These are phyloP conservation scores for Colletotrichum shisoi DNA, from an alignment of 2,329 filamentous ascomycete species.

Conservation along the genomic window DNA sequence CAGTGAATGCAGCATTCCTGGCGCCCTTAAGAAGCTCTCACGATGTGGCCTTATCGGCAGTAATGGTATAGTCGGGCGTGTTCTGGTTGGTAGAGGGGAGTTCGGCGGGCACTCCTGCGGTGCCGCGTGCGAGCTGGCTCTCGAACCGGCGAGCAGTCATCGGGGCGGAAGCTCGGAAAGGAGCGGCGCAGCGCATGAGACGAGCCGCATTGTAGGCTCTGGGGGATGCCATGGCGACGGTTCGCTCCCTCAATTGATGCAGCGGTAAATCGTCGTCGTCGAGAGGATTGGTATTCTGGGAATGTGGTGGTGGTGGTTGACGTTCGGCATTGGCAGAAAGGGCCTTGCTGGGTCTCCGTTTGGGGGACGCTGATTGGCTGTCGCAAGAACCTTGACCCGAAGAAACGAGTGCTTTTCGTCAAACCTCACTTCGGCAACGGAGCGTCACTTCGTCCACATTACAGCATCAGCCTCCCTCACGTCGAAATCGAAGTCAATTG, in stretches of 20 bases:
- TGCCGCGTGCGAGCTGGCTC: slow-evolving; percentile 58
- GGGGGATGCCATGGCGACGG: slow-evolving; percentile 69
- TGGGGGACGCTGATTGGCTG: slow-evolving; percentile 53
- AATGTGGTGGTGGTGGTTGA: slow-evolving; percentile 40
- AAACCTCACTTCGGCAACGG: slow-evolving; percentile 42
- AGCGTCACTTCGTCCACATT: slow-evolving; percentile 31
- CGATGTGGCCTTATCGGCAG: slow-evolving; percentile 90
- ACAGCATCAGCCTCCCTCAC: slow-evolving; percentile 37
- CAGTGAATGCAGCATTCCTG: slow-evolving; percentile 11
- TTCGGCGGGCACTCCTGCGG: slow-evolving; percentile 44
- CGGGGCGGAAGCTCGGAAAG: slow-evolving; percentile 51
- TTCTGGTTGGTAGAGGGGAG: slow-evolving; percentile 60
- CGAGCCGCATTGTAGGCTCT: slow-evolving; percentile 63
- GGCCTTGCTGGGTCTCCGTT: slow-evolving; percentile 41
- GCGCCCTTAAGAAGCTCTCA: slow-evolving; percentile 52
- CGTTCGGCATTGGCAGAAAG: slow-evolving; percentile 40
- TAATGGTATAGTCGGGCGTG: slow-evolving; percentile 81
- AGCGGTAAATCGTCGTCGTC: slow-evolving; percentile 17
- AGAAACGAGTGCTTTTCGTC: slow-evolving; percentile 59
- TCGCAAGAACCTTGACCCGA: slow-evolving; percentile 56
- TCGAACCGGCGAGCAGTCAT: slow-evolving; percentile 63
- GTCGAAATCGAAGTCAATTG: slow-evolving; percentile 39
- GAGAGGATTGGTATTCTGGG: slow-evolving; percentile 22
- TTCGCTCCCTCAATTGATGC: slow-evolving; percentile 34
- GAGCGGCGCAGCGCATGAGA: slow-evolving; percentile 58